Evolutionary conservation across 2,329 filamentous ascomycete species (phyloP), one percentile per base, ranked within the genome.

Genomic region (Epichloe coenophiala): DNA sequence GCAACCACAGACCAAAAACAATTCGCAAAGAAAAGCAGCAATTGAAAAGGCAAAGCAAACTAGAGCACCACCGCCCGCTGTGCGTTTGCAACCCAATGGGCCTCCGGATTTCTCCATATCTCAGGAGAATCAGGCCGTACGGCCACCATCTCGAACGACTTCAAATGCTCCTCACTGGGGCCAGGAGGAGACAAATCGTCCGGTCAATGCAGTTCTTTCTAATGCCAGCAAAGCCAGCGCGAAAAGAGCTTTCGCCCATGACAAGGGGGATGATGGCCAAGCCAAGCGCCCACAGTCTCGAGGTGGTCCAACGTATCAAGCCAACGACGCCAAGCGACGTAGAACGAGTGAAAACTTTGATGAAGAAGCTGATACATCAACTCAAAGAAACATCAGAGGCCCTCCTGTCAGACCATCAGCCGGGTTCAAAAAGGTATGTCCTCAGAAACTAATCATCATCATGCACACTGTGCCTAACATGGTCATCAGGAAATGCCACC

Each of bases 331-430:
- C 21, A 96, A 95, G 71, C 80, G 89, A 51, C 79, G 88, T 57
- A 84, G 84, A 62, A 93, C 84, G 48, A 81, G 84, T 41, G 85
- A 91, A 48, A 78, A 81, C 51, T 76, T 80, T 54, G 81, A 87
- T 55, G 77, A 83, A 51, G 80, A 83, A 50, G 68, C 74, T 42
- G 75, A 79, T 45, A 73, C 74, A 60, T 74, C 80, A 51, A 75
- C 78, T 40, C 74, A 80, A 44, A 69, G 68, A 27, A 74, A 70
- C 52, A 75, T 90, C 59, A 93, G 90, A 71, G 86, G 84, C 87
- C 88, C 48, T 88, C 88, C 89, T 5, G 88, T 94, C 57, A 81
- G 90, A 52, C 88, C 89, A 54, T 94, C 88, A 2, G 83, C 76
- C 46, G 74, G 71, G 37, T 70, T 75, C 59, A 80, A 79, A 90